Evolutionary conservation across 2,329 filamentous ascomycete species (phyloP), one percentile per base, ranked within the genome.

Genomic region (Colletotrichum spaethianum): DNA sequence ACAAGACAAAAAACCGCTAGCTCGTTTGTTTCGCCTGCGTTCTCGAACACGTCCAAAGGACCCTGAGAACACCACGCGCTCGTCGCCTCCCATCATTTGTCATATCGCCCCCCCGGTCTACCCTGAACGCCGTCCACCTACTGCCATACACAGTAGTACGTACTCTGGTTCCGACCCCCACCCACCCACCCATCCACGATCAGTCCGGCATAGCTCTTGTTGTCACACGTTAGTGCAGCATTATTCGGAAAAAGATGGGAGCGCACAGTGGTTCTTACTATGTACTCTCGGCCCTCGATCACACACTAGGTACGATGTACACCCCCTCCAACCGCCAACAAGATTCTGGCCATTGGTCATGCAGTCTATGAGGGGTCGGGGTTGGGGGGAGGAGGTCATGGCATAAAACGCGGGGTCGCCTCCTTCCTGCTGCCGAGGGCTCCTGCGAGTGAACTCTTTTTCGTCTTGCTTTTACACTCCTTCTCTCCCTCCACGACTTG

Each of bases 331-430:
- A 61, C 63, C 48, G 63, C 63, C 68, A 67, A 71, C 68, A 71
- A 57, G 68, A 71, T 57, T 56, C 56, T n/a, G 23, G 26, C 57
- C 42, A 71, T 71, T 71, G 68, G 68, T 71, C 68, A 71, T 71
- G 68, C 68, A 57, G 46, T 46, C 38, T 26, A 55, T 71, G 68
- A 71, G 68, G 63, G 68, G 68, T 60, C 28, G 63, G 28, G 55
- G 57, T 28, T 12, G 23, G 23, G 48, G 48, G 23, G 23, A 50
- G 52, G 57, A 44, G 46, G 46, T 38, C 46, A 48, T 53, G 56
- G 63, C 68, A 68, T 71, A 71, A 71, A 71, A 71, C 68, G 68
- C 64, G 68, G 68, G 68, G 68, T 63, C 63, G 66, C 68, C 40
- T 71, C 68, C 48, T 66, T 52, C 18, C 36, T 23, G n/a, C 20